Evolutionary conservation across 306 rosid species (phyloP).

Genomic region (Lagenaria siceraria): DNA sequence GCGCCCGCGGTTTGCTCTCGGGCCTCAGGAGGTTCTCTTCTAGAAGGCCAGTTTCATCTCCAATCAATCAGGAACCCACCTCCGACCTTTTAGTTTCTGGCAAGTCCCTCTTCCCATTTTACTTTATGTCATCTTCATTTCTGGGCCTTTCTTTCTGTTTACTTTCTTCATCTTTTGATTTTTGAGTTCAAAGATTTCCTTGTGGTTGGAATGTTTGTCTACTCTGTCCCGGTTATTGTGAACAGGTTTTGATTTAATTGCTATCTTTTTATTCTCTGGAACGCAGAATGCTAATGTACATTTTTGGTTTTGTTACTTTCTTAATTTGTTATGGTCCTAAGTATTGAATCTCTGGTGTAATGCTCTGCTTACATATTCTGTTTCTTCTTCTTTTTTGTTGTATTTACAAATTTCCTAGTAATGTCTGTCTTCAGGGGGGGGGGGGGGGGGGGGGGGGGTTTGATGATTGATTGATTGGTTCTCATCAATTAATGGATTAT

Average conservation of each 20-base stretch:
- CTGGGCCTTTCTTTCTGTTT: not conserved
- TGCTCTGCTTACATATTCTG: not conserved
- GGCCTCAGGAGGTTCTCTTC: constrained; percentile 7
- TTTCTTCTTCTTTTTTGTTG: not conserved
- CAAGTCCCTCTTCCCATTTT: not conserved
- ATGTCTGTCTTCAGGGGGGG: not conserved
- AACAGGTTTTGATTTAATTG: not conserved
- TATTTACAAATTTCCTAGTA: not conserved
- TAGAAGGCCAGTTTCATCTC: not conserved
- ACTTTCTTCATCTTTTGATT: not conserved
- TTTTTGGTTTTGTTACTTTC: not conserved
- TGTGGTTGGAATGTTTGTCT: not conserved
- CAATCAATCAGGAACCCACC: not conserved
- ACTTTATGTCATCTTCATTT: not conserved
- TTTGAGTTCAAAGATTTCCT: not conserved
- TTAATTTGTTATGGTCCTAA: not conserved
- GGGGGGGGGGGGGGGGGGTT: not conserved
- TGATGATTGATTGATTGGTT: not conserved
- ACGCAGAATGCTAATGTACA: not conserved
- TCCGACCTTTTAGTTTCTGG: constrained; percentile 5
- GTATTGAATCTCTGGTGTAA: not conserved
- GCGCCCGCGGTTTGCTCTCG: not conserved
- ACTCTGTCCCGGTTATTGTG: not conserved
- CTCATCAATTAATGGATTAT: not conserved
- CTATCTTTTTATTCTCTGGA: not conserved